These are phyloP conservation scores for Heritiera fomes DNA, from an alignment of 345 rosid species.

Conservation along the genomic window DNA sequence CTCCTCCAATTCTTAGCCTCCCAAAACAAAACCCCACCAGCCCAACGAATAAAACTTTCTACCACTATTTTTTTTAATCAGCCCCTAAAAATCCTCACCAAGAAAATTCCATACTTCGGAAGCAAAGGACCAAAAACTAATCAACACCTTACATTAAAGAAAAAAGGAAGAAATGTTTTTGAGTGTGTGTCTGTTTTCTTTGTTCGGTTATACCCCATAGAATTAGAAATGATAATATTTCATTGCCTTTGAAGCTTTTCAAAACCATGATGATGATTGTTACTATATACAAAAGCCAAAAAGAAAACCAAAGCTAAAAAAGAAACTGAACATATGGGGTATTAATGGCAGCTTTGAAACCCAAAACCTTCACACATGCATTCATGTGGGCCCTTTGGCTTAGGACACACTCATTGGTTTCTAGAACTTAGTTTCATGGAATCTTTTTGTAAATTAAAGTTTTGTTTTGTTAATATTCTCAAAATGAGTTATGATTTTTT, in stretches of 20 bases:
- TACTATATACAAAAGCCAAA: conserved; percentile 23
- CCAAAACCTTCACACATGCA: conserved; percentile 35
- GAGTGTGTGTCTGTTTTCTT: neutral
- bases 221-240: conserved; percentile 7
- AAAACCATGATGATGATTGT: conserved; percentile 31
- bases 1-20: conserved; percentile 26
- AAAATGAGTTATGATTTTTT: too few species aligned
- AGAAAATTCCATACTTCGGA: conserved; percentile 36
- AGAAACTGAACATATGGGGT: conserved; percentile 29
- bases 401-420: conserved; percentile 61
- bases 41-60: neutral
- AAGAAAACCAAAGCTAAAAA: conserved; percentile 30
- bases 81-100: conserved; percentile 30
- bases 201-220: conserved; percentile 28
- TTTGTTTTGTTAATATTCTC: neutral
- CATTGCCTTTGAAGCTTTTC: conserved; percentile 21
- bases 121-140: conserved; percentile 35
- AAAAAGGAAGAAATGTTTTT: conserved; percentile 22
- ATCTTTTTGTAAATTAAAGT: neutral
- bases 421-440: conserved; percentile 26
- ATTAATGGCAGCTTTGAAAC: conserved; percentile 30
- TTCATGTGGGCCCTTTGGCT: conserved; percentile 62
- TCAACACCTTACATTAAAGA: conserved; percentile 31
- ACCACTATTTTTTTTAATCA: neutral
- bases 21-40: conserved; percentile 6